Base-by-base conservation (phyloP, 352 stramenopile species). In the Globisporangium uncinulatum region DNA sequence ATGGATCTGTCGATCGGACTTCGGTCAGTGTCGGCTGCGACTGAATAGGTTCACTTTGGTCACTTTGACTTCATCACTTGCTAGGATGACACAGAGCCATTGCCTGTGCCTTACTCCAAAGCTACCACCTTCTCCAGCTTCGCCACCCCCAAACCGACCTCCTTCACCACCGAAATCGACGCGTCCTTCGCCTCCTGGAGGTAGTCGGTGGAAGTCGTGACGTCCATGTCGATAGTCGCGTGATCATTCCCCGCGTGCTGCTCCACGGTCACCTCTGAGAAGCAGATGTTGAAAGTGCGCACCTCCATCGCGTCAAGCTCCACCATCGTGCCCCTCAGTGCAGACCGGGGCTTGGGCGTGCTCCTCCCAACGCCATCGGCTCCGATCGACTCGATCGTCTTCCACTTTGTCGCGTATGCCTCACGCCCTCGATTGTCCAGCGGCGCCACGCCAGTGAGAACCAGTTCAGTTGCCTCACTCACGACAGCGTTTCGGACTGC, bases 291-390 rank as follows among this genome's bases (percentile, higher is more conserved):
- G 72, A 98, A 99, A 0, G 90, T 96, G 54, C 89, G 83, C 50
- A 99, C 95, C 54, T 98, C 92, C 69, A 98, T 96, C n/a, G 94
- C 72, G 46, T 91, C 70, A 6, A 98, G 62, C 49, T 75, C 73
- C 48, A 96, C 72, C 45, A 64, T 70, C 44, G 72, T 86, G 8
- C 76, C 74, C 46, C 74, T 66, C 6, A 89, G 66, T 43, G 76
- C 64, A 43, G 83, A 58, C 29, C 24, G 24, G 24, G 24, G 4
- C 4, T 29, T 29, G 24, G 78, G 73, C 19, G 36, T 57, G 39
- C 50, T 42, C 41, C 37, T 50, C 0, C 57, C 31, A 5, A 62
- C 47, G 1, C 20, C 69, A 8, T 17, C 1, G 51, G 51, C 67
- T 41, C 55, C 65, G 32, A 74, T 63, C 51, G 52, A 4, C 6